Base-by-base conservation (phyloP, 1,139 yeast genomes). In the Saccharomyces hybrid region DNA sequence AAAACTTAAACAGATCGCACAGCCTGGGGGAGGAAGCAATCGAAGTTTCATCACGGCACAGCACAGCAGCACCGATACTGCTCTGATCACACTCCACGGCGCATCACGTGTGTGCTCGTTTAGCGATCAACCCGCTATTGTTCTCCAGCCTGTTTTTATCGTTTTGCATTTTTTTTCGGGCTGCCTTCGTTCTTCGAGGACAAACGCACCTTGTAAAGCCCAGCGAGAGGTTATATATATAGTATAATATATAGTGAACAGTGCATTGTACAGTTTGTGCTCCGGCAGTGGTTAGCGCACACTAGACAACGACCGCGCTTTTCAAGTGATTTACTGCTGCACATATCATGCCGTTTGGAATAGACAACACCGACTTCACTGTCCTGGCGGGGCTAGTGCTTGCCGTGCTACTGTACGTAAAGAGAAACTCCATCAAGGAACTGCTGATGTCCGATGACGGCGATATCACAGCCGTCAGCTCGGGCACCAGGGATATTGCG, bases 301-400 rank as follows among this genome's bases (percentile, higher is more conserved):
- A 11, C 42, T 34, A 34, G 23, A 34, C 42, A 34, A 14, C 9
- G 42, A 34, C 23, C 42, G 20, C 42, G 6, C 16, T n/a, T 16
- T 8, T 16, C 20, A 34, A 34, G 42, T 34, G 42, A 34, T 34
- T 11, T 34, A 34, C 42, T 34, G 20, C 42, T 34, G 42, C 25
- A 34, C 20, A 14, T 14, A 34, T 34, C 23, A 34, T 34, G 42
- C 42, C 42, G 20, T 34, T 34, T 34, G 42, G 14, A 44, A 61
- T 86, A 58, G 96, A 88, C 69, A 76, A 83, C 8, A 75, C 88
- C 59, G 97, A 90, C 70, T 72, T 84, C 63, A 71, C 83, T 32
- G 95, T 89, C 32, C 75, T 89, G 60, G 76, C 80, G 23, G 84
- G 82, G 2, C 76, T 89, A 54, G 81, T 84, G 5, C 64, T 82